Percentiles rank a stretch among this genome's conserved stretches.
Evolutionary conservation across 108 stramenopile species (phyloP).

Genomic region (Pinguiococcus pyrenoidosus): DNA sequence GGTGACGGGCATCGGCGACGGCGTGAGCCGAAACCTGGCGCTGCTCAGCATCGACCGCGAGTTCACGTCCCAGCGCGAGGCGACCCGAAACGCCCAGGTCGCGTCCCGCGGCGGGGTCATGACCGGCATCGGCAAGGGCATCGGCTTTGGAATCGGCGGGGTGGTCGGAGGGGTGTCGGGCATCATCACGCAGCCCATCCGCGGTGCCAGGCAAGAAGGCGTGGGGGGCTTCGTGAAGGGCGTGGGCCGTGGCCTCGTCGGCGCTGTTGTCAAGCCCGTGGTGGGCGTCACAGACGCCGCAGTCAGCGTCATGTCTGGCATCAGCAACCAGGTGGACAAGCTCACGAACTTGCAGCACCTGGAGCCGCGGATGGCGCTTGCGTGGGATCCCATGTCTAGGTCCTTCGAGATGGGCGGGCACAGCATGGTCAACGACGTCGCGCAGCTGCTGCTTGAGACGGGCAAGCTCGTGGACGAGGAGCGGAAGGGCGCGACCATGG

Average conservation of each 20-base stretch:
- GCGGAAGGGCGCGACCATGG: no score
- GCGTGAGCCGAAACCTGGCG: not conserved
- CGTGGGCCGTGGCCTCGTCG: slow-evolving; percentile 23
- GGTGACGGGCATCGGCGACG: not conserved
- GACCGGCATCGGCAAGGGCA: slow-evolving; percentile 1
- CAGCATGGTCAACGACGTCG: no score
- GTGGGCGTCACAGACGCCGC: slow-evolving; percentile 29
- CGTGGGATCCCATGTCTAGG: no score
- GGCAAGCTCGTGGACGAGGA: no score
- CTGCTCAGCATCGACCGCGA: not conserved
- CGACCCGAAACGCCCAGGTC: not conserved
- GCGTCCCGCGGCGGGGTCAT: slow-evolving; percentile 2
- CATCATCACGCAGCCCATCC: slow-evolving; percentile 14
- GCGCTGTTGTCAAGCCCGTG: slow-evolving; percentile 32
- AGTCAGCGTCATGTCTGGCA: no score
- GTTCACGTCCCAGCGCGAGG: not conserved
- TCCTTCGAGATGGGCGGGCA: no score
- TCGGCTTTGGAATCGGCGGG: no score
- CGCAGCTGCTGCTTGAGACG: no score
- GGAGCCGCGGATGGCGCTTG: no score
- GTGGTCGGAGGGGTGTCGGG: slow-evolving; percentile 21
- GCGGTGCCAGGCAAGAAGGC: slow-evolving; percentile 22
- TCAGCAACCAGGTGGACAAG: no score
- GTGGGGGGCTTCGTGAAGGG: slow-evolving; percentile 30
- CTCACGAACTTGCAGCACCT: no score